Conservation (phyloP, 2,329 filamentous ascomycete species). For the Cladosporium sp. region DNA sequence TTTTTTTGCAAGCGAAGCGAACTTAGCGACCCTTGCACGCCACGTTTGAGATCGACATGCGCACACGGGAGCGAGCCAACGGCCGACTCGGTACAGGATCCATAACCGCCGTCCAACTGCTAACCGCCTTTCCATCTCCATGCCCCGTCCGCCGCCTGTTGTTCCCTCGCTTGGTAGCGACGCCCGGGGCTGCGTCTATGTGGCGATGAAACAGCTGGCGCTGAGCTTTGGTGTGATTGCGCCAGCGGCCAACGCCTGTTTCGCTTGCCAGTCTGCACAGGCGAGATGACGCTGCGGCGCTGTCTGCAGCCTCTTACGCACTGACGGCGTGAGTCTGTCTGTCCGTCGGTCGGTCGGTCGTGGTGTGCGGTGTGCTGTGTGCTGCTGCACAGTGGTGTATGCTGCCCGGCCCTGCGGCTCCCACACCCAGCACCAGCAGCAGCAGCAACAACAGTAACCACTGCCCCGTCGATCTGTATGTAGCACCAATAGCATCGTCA, state of each 20-base stretch:
- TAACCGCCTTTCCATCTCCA: conserved; percentile 9
- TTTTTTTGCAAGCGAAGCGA: conserved; percentile 8
- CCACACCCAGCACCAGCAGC: neutral
- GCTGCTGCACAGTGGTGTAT: neutral
- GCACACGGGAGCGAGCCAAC: conserved; percentile 2
- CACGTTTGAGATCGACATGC: conserved; percentile 10
- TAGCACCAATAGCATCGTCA: too few relatives aligned
- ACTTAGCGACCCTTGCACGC: conserved; percentile 2
- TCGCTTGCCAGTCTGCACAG: conserved; percentile 3
- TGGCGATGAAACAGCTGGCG: conserved; percentile 11
- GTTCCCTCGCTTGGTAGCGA: neutral
- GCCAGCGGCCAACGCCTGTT: conserved; percentile 2
- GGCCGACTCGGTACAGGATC: neutral
- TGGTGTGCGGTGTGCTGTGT: neutral
- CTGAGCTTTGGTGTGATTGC: conserved; percentile 8
- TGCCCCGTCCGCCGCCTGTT: neutral
- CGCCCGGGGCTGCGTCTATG: neutral
- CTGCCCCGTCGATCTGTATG: too few relatives aligned
- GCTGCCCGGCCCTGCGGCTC: neutral
- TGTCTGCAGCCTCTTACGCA: conserved; percentile 2
- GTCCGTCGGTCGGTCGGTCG: too few relatives aligned
- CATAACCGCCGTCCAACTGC: neutral
- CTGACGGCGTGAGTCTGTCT: neutral
- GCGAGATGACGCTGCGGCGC: conserved; percentile 12
- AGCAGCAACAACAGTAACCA: too few relatives aligned